Percentiles rank a stretch among this genome's conserved stretches.
Conservation (phyloP, 805 yeast species). For the Zygosaccharomyces rouxii region DNA sequence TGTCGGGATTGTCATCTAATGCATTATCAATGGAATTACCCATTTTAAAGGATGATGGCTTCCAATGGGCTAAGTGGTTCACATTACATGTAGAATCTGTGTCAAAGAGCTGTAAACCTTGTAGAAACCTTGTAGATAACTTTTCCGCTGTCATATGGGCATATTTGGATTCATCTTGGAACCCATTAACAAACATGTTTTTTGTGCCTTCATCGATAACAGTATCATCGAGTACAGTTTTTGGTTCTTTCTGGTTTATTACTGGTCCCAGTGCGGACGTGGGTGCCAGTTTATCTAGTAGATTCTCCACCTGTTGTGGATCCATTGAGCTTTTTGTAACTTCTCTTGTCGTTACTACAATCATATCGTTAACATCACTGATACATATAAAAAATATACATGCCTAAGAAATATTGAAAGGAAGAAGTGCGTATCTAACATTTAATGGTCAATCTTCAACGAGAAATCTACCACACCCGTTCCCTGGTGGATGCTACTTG, state of each 20-base stretch:
- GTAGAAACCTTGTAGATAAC: conserved; percentile 14
- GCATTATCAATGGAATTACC: conserved; percentile 71
- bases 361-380: background rate
- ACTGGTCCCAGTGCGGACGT: conserved; percentile 5
- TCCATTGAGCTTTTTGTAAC: conserved; percentile 6
- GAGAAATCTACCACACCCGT: conserved; percentile 77
- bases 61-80: conserved; percentile 80
- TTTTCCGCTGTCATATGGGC: conserved; percentile 20
- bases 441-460: conserved; percentile 44
- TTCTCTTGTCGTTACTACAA: background rate
- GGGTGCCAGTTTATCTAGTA: conserved; percentile 12
- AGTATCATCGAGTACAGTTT: conserved; percentile 21
- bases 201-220: conserved; percentile 11
- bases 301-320: conserved; percentile 4
- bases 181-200: conserved; percentile 19
- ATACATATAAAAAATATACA: conserved; percentile 1
- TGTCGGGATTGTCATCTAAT: conserved; percentile 63
- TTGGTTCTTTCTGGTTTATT: conserved; percentile 2
- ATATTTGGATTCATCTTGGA: conserved; percentile 17
- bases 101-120: conserved; percentile 25
- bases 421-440: background rate
- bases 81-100: conserved; percentile 59
- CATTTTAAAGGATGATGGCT: conserved; percentile 67
- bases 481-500: conserved; percentile 93
- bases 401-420: background rate